Conservation (phyloP, 305 asterid genomes). For the Fraxinus xanthoxyloides region DNA sequence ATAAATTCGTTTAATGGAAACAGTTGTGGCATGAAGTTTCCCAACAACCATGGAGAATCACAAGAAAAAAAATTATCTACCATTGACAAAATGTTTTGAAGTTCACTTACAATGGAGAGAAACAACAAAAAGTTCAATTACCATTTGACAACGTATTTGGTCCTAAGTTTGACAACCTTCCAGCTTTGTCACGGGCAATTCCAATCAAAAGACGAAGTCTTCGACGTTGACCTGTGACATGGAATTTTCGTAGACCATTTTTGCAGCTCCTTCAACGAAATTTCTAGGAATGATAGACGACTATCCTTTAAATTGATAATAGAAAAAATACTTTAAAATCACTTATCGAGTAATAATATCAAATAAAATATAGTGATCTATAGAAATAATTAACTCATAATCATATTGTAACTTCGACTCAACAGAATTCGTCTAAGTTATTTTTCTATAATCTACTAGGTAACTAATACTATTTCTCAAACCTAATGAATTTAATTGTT, state of each 20-base stretch:
- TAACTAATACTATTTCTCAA: too few species aligned
- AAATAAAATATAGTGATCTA: conserved; percentile 33
- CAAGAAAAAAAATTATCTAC: background rate
- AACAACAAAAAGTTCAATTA: too few species aligned
- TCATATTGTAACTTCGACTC: too few species aligned
- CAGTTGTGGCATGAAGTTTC: background rate
- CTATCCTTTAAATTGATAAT: conserved; percentile 47
- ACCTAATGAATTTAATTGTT: background rate
- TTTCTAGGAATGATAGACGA: conserved; percentile 38
- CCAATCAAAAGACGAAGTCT: too few species aligned
- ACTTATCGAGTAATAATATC: too few species aligned
- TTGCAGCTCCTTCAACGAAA: background rate
- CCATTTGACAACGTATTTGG: background rate
- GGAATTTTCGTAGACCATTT: background rate
- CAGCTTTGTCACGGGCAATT: too few species aligned
- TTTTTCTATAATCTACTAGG: too few species aligned
- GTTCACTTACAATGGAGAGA: background rate
- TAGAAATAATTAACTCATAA: too few species aligned
- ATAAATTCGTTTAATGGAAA: background rate
- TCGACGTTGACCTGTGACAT: background rate
- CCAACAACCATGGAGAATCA: background rate
- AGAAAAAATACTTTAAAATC: conserved; percentile 27
- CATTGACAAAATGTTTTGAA: too few species aligned
- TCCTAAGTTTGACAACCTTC: background rate
- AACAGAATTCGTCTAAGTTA: too few species aligned